Evolutionary conservation across 768 basidiomycete genomes (phyloP).

Genomic region (Collybiopsis confluens): DNA sequence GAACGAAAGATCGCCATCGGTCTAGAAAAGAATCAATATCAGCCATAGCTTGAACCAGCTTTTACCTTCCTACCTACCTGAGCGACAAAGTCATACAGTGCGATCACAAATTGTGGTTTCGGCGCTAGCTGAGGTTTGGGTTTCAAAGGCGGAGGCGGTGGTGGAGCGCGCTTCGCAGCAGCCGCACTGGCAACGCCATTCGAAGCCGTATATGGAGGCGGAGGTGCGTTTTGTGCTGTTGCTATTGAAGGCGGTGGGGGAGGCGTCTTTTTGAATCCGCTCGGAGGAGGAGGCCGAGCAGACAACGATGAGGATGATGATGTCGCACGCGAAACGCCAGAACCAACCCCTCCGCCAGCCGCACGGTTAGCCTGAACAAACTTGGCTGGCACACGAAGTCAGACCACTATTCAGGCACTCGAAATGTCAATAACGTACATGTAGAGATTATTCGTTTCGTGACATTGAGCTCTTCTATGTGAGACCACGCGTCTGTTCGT

Average conservation of each 20-base stretch:
- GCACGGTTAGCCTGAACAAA: conserved; percentile 56
- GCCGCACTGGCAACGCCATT: conserved; percentile 17
- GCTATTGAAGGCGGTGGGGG: conserved; percentile 47
- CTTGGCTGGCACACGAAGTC: conserved; percentile 42
- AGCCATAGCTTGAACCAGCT: background rate
- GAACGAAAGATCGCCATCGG: conserved; percentile 91
- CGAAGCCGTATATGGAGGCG: conserved; percentile 42
- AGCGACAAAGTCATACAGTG: conserved; percentile 91
- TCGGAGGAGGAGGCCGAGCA: conserved; percentile 26
- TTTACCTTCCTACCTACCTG: conserved; percentile 51
- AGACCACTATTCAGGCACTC: background rate
- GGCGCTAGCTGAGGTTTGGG: conserved; percentile 75
- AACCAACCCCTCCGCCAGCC: conserved; percentile 13
- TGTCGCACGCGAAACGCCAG: conserved; percentile 20
- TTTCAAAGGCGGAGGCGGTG: conserved; percentile 90
- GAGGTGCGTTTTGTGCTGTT: conserved; percentile 29
- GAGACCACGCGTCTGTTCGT: conserved; percentile 77
- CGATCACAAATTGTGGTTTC: conserved; percentile 74
- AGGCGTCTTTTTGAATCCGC: conserved; percentile 42
- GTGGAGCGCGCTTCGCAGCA: conserved; percentile 71
- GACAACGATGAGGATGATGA: conserved; percentile 21
- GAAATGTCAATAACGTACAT: conserved; percentile 45
- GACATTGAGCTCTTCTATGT: conserved; percentile 76
- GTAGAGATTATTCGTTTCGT: conserved; percentile 82
- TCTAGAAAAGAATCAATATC: conserved; percentile 32